Evolutionary conservation across 495 filamentous ascomycete genomes (phyloP).

Genomic region (Lasiosphaeria hispida): DNA sequence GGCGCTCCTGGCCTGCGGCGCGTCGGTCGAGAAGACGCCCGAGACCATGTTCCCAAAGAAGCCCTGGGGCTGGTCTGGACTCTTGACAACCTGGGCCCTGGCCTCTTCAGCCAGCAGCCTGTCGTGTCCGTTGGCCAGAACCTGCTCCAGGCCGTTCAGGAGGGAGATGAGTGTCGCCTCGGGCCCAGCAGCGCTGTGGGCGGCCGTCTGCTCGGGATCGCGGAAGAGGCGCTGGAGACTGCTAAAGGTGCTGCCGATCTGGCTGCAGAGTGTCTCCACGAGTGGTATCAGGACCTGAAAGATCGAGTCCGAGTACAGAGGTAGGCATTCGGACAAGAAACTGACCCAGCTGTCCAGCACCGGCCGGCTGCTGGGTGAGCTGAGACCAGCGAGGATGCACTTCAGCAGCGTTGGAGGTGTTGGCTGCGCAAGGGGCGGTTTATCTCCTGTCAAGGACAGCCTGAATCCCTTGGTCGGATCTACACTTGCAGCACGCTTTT

Average conservation of each 20-base stretch:
- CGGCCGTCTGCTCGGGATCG: slow-evolving; percentile 30
- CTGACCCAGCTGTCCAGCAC: slow-evolving; percentile 88
- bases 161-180: slow-evolving; percentile 73
- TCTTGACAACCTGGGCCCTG: slow-evolving; percentile 64
- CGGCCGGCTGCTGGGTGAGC: slow-evolving; percentile 67
- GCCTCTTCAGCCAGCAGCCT: slow-evolving; percentile 73
- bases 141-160: slow-evolving; percentile 84
- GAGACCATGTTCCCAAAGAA: slow-evolving; percentile 98
- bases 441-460: slow-evolving; percentile 29
- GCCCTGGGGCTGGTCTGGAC: slow-evolving; percentile 79
- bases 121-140: slow-evolving; percentile 84
- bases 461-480: slow-evolving; percentile 27
- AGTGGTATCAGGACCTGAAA: slow-evolving; percentile 89
- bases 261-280: slow-evolving; percentile 80
- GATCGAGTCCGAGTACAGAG: slow-evolving; percentile 74
- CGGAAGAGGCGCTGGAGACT: slow-evolving; percentile 58
- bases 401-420: slow-evolving; percentile 77
- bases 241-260: slow-evolving; percentile 68
- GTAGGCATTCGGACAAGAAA: slow-evolving; percentile 81
- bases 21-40: slow-evolving; percentile 80
- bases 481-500: slow-evolving; percentile 38
- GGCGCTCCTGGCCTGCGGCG: slow-evolving; percentile 66
- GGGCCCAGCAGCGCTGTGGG: slow-evolving; percentile 41
- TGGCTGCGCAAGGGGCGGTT: slow-evolving; percentile 35
- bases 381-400: slow-evolving; percentile 78